Evolutionary conservation across 495 filamentous ascomycete genomes (phyloP), one percentile per base, ranked within the genome.

Genomic region (Trypethelium eluteriae): DNA sequence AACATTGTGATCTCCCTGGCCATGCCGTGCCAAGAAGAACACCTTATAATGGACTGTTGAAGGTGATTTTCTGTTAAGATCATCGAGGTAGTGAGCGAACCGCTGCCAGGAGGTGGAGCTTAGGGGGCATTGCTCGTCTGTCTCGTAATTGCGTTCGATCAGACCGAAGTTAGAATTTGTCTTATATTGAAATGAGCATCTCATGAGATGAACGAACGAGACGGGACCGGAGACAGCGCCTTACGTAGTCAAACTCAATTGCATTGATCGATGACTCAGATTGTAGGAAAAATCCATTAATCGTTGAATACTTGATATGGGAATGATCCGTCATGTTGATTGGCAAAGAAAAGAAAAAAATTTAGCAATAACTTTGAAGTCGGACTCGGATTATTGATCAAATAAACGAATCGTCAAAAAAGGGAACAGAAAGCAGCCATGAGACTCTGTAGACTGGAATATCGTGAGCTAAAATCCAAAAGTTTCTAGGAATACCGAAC

Each of bases 1-100:
- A 61, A 76, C 74, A 64, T 79, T 79, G 44, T 72, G 76, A 50
- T 67, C 72, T 1, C 76, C 76, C 64, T 79, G 74, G 6, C 76
- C 76, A 68, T 79, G 76, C 2, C 76, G 62, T 25, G 71, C 76
- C 4, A 76, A 38, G 62, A 75, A 74, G 50, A 79, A 36, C 5
- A 79, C 69, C 57, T 76, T 77, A 56, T 70, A 74, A 0, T 59
- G 49, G 0, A 68, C 66, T 4, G 64, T 71, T 6, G 67, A n/a
- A 3, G 50, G 63, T 4, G 62, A 66, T 5, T 70, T 63, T 34
- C 63, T 39, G 57, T 72, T 70, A 11, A 76, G 47, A 32, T 66
- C 3, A 2, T 65, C 10, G 1, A 76, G 68, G 39, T 70, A 70
- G 1, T 53, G 46, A 18, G 62, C 70, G 47, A 77, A 77, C 25